Percentiles rank a stretch among this genome's conserved stretches.
Conservation (phyloP, 2,329 filamentous ascomycete genomes). For the Bipolaris sorokiniana region DNA sequence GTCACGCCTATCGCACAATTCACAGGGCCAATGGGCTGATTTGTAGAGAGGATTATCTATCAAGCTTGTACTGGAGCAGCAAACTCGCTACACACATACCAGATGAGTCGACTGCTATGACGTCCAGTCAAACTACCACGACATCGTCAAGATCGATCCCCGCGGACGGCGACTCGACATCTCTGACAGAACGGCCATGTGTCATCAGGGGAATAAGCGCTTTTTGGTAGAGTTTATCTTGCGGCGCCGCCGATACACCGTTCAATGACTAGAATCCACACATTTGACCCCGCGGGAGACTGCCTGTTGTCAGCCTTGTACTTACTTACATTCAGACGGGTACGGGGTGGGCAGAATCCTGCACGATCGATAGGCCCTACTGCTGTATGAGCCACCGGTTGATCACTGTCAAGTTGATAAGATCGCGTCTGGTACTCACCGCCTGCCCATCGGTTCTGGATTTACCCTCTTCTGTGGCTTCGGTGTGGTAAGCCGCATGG, state of each 20-base stretch:
- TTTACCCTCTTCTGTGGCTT: neutral
- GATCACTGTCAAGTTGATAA: slow-evolving; percentile 5
- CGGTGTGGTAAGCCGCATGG: slow-evolving; percentile 9
- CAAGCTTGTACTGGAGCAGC: neutral
- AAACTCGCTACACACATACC: neutral
- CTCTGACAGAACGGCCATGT: neutral
- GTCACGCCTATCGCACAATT: neutral
- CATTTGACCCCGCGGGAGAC: neutral
- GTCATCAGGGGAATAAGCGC: neutral
- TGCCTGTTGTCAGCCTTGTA: neutral
- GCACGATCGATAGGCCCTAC: slow-evolving; percentile 3
- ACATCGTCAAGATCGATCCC: neutral
- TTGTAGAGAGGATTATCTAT: neutral
- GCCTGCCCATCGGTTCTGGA: slow-evolving; percentile 1
- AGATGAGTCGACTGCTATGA: neutral
- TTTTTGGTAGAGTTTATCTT: neutral
- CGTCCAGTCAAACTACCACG: neutral
- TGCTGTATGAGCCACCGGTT: slow-evolving; percentile 10
- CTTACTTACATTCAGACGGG: neutral
- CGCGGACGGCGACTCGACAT: neutral
- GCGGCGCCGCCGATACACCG: neutral
- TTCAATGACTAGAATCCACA: neutral
- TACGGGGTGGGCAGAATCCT: slow-evolving; percentile 3
- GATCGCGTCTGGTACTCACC: slow-evolving; percentile 3
- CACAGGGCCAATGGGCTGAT: neutral